These are phyloP conservation scores for Megacollybia marginata DNA, from an alignment of 768 basidiomycete species.

Conservation along the genomic window DNA sequence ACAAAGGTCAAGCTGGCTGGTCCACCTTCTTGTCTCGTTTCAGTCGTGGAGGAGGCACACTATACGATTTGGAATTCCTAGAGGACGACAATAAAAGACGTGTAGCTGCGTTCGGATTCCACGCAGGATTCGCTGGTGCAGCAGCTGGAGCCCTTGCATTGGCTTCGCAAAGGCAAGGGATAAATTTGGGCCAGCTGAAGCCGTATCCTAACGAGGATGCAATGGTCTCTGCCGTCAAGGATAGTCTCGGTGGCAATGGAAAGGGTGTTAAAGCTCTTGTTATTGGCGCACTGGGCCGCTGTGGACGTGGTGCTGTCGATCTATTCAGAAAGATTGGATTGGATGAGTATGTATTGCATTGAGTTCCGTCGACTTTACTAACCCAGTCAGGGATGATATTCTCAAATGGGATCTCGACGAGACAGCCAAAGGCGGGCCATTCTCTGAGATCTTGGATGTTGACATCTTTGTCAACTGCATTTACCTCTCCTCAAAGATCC, in stretches of 20 bases:
- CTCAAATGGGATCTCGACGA: slow-evolving; percentile 97
- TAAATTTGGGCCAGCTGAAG: slow-evolving; percentile 58
- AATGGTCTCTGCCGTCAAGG: slow-evolving; percentile 74
- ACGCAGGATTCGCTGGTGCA: slow-evolving; percentile 98
- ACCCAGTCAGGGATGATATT: slow-evolving; percentile 67
- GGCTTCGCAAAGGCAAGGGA: slow-evolving; percentile 55
- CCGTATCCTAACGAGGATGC: slow-evolving; percentile 80
- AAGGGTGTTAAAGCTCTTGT: slow-evolving; percentile 82
- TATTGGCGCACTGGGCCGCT: slow-evolving; percentile 92
- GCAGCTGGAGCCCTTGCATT: slow-evolving; percentile 83
- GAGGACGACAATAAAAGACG: slow-evolving; percentile 78
- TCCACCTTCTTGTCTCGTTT: slow-evolving; percentile 79
- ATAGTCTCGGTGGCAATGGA: slow-evolving; percentile 55
- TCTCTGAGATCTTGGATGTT: slow-evolving; percentile 89
- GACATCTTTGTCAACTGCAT: slow-evolving; percentile 99
- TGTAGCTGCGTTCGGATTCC: slow-evolving; percentile 96
- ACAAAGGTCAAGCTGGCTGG: slow-evolving; percentile 95
- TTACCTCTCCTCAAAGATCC: slow-evolving; percentile 83
- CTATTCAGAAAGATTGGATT: slow-evolving; percentile 95
- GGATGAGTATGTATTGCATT: slow-evolving; percentile 62
- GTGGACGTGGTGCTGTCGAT: slow-evolving; percentile 91
- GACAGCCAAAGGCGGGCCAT: slow-evolving; percentile 95
- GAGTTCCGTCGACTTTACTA: slow-evolving; percentile 4
- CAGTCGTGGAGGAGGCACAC: slow-evolving; percentile 68
- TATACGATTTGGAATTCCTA: slow-evolving; percentile 96